Conservation (phyloP, 768 basidiomycete genomes). For the Trichaptum fuscoviolaceum region DNA sequence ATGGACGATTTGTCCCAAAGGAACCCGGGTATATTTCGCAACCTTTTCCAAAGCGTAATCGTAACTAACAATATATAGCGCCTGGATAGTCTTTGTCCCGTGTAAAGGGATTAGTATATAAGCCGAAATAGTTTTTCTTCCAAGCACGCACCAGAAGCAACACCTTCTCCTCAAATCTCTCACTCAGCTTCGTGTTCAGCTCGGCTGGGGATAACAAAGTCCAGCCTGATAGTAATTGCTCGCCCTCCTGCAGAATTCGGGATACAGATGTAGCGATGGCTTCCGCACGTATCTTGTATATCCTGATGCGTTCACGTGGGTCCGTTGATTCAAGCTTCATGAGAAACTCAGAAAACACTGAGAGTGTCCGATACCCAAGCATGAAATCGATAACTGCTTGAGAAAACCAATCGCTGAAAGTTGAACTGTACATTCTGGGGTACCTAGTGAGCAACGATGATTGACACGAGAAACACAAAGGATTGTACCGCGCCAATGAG, state of each 20-base stretch:
- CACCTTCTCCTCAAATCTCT: conserved; percentile 92
- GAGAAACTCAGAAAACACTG: conserved; percentile 93
- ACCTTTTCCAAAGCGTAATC: conserved; percentile 94
- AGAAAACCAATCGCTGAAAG: conserved; percentile 93
- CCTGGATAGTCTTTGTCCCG: conserved; percentile 31
- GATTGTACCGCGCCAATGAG: conserved; percentile 68
- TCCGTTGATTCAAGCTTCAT: conserved; percentile 87
- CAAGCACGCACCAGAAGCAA: conserved; percentile 64
- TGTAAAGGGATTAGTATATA: neutral
- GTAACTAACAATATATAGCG: conserved; percentile 82
- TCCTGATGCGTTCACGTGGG: conserved; percentile 79
- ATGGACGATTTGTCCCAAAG: conserved; percentile 69
- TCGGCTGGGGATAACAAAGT: conserved; percentile 84
- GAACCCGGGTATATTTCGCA: conserved; percentile 83
- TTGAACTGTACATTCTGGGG: conserved; percentile 78
- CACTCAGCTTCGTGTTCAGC: conserved; percentile 62
- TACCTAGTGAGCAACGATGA: conserved; percentile 4
- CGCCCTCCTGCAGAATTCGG: conserved; percentile 68
- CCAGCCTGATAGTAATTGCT: conserved; percentile 82
- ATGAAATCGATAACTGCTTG: conserved; percentile 94
- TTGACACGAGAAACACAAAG: neutral
- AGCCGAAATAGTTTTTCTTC: conserved; percentile 18
- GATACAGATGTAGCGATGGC: conserved; percentile 88
- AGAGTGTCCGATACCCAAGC: conserved; percentile 79
- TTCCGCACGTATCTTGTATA: conserved; percentile 86